phyloP scores from a whole-genome alignment of 768 basidiomycete species.

The Tulasnella sp. region DNA sequence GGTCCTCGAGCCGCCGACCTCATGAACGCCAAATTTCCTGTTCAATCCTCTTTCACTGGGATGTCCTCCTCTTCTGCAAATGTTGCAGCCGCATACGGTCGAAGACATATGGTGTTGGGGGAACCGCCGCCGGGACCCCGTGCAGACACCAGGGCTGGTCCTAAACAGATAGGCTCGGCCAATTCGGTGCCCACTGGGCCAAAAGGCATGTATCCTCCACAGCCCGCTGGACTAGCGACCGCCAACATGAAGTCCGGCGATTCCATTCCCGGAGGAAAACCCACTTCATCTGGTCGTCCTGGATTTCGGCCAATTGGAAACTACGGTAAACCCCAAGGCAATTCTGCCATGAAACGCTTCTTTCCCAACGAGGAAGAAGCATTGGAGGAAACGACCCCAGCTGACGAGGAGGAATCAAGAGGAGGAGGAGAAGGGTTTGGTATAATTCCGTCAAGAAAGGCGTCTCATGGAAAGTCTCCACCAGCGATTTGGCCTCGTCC shows the following conservation, averaged over 20 bases:
- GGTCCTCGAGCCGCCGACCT: conserved; percentile 16
- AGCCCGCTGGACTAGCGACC: neutral
- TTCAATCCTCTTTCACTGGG: conserved; percentile 2
- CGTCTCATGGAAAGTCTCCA: neutral
- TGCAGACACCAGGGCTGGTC: neutral
- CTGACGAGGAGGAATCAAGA: neutral
- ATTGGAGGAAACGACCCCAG: neutral
- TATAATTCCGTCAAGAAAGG: conserved; percentile 3
- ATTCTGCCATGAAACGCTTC: conserved; percentile 51
- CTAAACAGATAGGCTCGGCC: neutral
- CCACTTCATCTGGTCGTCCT: neutral
- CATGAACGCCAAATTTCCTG: conserved; percentile 4
- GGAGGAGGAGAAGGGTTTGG: conserved; percentile 11
- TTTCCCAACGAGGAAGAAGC: conserved; percentile 81
- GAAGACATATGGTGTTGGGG: neutral
- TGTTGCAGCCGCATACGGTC: conserved; percentile 10
- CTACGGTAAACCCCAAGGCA: neutral
- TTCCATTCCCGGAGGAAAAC: neutral
- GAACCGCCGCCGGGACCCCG: conserved; percentile 14
- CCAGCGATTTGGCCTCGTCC: neutral
- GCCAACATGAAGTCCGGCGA: neutral
- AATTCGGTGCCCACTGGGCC: neutral
- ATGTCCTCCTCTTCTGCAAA: conserved; percentile 5
- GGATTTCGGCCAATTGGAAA: neutral
- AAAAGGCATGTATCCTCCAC: conserved; percentile 18